phyloP scores from a whole-genome alignment of 1,284 basidiomycete genomes.

The Heterobasidion annosum region DNA sequence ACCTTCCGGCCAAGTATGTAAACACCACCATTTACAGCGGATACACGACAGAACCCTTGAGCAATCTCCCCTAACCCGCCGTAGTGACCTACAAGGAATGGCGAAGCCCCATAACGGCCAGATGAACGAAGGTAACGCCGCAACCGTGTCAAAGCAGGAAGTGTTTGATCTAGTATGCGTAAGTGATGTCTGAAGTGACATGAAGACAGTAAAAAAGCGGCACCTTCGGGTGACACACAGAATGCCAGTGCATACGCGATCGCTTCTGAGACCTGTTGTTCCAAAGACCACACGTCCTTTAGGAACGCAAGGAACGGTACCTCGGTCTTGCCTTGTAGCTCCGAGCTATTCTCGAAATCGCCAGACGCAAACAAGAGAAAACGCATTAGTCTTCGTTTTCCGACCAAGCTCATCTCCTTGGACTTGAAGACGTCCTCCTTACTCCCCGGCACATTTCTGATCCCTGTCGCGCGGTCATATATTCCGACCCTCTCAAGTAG shows the following conservation, averaged over 20 bases:
- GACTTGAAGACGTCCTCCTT: slow-evolving; percentile 95
- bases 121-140: slow-evolving; percentile 70
- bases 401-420: slow-evolving; percentile 67
- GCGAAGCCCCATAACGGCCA: slow-evolving; percentile 84
- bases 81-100: slow-evolving; percentile 92
- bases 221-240: slow-evolving; percentile 47
- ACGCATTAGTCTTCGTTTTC: slow-evolving; percentile 91
- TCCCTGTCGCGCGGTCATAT: slow-evolving; percentile 33
- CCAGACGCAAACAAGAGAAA: slow-evolving; percentile 77
- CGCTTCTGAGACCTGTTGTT: slow-evolving; percentile 44
- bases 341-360: slow-evolving; percentile 59
- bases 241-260: slow-evolving; percentile 71
- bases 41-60: slow-evolving; percentile 87
- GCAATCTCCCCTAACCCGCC: slow-evolving; percentile 89
- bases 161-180: slow-evolving; percentile 43
- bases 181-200: slow-evolving; percentile 3
- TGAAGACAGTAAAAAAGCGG: slow-evolving; percentile 10
- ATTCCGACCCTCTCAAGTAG: slow-evolving; percentile 74
- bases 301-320: slow-evolving; percentile 57
- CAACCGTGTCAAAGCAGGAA: slow-evolving; percentile 58
- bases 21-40: slow-evolving; percentile 78
- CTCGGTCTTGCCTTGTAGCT: slow-evolving; percentile 49
- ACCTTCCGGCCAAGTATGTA: slow-evolving; percentile 75
- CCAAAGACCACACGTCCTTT: slow-evolving; percentile 51
- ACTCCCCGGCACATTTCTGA: slow-evolving; percentile 75